Conservation (phyloP, 352 stramenopile genomes). For the Globisporangium heterothallicum region DNA sequence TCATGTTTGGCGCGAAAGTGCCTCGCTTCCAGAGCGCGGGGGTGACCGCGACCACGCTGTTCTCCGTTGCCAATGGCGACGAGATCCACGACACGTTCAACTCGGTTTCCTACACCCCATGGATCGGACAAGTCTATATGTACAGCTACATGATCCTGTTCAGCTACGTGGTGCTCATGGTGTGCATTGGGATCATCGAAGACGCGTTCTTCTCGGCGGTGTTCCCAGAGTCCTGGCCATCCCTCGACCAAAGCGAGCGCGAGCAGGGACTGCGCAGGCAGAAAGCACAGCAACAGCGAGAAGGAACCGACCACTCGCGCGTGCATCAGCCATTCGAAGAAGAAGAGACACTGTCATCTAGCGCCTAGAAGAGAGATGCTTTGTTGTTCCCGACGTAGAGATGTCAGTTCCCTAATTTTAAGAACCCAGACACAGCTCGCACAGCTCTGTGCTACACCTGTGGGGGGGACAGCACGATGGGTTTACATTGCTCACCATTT, state of each 20-base stretch:
- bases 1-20: conserved; percentile 83
- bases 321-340: too few species aligned
- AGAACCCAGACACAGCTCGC: too few species aligned
- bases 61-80: conserved; percentile 83
- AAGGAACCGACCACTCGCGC: not conserved
- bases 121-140: conserved; percentile 79
- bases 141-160: conserved; percentile 87
- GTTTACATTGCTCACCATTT: too few species aligned
- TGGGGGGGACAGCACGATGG: too few species aligned
- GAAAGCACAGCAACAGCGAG: not conserved
- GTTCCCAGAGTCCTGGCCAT: conserved; percentile 62
- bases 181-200: conserved; percentile 87
- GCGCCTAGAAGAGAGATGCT: too few species aligned
- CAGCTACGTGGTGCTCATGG: conserved; percentile 87
- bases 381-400: too few species aligned
- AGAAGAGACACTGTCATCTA: too few species aligned
- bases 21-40: conserved; percentile 68
- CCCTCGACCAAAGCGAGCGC: conserved; percentile 22
- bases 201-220: conserved; percentile 85
- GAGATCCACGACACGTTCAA: conserved; percentile 87
- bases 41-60: conserved; percentile 70
- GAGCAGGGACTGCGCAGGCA: conserved; percentile 5
- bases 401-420: too few species aligned
- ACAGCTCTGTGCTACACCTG: too few species aligned
- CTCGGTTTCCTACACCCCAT: conserved; percentile 57